Percentiles rank a stretch among this genome's conserved stretches.
phyloP scores from a whole-genome alignment of 2,329 filamentous ascomycete genomes.

The Monosporascus cannonballus region DNA sequence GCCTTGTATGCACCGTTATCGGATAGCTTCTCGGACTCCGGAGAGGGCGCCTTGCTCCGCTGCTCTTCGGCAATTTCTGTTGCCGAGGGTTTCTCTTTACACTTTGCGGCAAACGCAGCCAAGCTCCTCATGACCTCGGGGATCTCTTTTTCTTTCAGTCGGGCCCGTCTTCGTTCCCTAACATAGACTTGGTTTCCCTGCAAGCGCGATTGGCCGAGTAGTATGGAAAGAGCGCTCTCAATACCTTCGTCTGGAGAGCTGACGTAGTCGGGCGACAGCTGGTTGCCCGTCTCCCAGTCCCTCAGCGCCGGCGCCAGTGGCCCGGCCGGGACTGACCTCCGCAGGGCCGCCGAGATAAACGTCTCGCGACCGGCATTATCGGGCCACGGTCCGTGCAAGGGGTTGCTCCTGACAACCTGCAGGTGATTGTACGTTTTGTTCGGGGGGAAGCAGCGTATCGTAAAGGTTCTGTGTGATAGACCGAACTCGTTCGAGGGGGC shows the following conservation, averaged over 20 bases:
- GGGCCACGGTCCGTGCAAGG: slow-evolving; percentile 25
- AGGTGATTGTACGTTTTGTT: slow-evolving; percentile 21
- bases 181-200: slow-evolving; percentile 10
- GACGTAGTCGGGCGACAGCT: slow-evolving; percentile 15
- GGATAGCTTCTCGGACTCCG: background rate
- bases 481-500: slow-evolving; percentile 15
- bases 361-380: slow-evolving; percentile 14
- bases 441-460: slow-evolving; percentile 23
- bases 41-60: background rate
- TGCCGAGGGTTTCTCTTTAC: background rate
- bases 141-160: slow-evolving; percentile 7
- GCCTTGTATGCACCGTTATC: too few relatives aligned
- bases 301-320: slow-evolving; percentile 21
- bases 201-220: slow-evolving; percentile 16
- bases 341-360: slow-evolving; percentile 21
- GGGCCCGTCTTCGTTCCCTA: slow-evolving; percentile 18
- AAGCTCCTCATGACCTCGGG: slow-evolving; percentile 23
- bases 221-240: slow-evolving; percentile 16
- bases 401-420: slow-evolving; percentile 16
- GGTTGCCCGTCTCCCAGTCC: slow-evolving; percentile 27
- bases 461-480: slow-evolving; percentile 20
- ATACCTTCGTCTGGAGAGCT: slow-evolving; percentile 15
- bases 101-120: slow-evolving; percentile 13
- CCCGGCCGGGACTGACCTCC: slow-evolving; percentile 17
- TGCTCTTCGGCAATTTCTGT: background rate